A percentile compares a stretch with the other conserved stretches of the same genome.
These are phyloP conservation scores for Silene vulgaris DNA, from an alignment of 179 eudicot species.

Conservation along the genomic window DNA sequence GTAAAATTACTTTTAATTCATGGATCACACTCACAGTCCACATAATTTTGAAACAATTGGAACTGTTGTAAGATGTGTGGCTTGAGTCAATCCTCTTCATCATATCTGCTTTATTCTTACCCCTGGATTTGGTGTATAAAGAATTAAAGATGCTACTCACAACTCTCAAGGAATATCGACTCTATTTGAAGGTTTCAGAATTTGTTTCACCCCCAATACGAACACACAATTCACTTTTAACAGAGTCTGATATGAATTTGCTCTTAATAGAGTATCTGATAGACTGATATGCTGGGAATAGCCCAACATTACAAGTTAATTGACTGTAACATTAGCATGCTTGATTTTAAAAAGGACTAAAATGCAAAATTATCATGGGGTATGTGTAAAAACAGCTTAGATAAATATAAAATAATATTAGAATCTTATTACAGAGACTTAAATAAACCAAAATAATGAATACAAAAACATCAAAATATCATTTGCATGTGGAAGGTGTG, in stretches of 20 bases:
- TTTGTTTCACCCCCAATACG: background rate
- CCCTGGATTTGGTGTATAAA: background rate
- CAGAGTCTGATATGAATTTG: background rate
- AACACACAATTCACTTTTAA: background rate
- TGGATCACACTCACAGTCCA: background rate
- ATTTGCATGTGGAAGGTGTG: too few relatives aligned
- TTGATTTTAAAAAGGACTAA: background rate
- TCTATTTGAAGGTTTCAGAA: background rate
- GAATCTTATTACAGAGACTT: background rate
- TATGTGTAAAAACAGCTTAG: background rate
- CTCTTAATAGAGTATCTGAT: background rate
- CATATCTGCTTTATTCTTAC: background rate
- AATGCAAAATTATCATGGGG: background rate
- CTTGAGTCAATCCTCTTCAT: background rate
- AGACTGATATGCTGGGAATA: background rate
- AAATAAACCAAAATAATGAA: background rate
- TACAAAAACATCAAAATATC: background rate
- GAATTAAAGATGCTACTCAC: conserved; percentile 4
- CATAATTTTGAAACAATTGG: background rate
- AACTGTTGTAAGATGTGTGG: background rate
- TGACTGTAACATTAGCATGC: background rate
- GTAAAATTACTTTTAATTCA: background rate
- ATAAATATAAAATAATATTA: too few relatives aligned
- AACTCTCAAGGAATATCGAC: conserved; percentile 8
- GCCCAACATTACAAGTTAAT: background rate